Evolutionary conservation across 2,329 filamentous ascomycete species (phyloP), one percentile per base, ranked within the genome.

Genomic region (Penicillium italicum): DNA sequence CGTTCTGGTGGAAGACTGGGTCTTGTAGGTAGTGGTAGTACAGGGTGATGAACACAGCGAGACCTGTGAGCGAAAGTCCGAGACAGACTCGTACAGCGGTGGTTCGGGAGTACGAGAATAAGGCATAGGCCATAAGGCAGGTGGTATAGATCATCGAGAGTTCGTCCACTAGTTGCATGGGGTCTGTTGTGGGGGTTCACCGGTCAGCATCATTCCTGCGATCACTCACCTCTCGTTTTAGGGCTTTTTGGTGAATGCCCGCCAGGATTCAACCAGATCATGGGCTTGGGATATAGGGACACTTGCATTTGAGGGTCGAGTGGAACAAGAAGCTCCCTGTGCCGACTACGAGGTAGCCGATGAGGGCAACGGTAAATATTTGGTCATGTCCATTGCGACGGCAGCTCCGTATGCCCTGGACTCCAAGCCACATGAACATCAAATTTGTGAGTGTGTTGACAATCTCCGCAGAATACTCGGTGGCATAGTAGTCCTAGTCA

Each of bases 21-120:
- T 95, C 86, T 69, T 92, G 90, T 16, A 91, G 84, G 59, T 89
- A 85, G 68, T 91, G 88, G 73, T 96, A 96, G 72, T 88, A 84
- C 38, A 88, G 79, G 14, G 90, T 94, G 70, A 95, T 92, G 66
- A 86, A 88, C 36, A 76, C 72, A n/a, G 83, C 79, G 30, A 86
- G 71, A 10, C 73, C 73, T 6, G 84, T 68, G 10, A 90, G 78
- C 14, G 77, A 78, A 5, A 85, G 38, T 8, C 79, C 89, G 9
- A 91, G 77, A 12, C 80, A 55, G 1, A 79, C 64, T 1, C 83
- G 80, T 57, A 83, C 79, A 4, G 61, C 64, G 11, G 69, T 71
- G 1, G 85, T 79, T 57, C 81, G 81, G 14, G 80, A 83, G 73
- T 90, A 90, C 2, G 87, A 85, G 67, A 94, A 91, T 5, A 87